Evolutionary conservation across 306 rosid species (phyloP).

Genomic region (Sphenostylis stenocarpa): DNA sequence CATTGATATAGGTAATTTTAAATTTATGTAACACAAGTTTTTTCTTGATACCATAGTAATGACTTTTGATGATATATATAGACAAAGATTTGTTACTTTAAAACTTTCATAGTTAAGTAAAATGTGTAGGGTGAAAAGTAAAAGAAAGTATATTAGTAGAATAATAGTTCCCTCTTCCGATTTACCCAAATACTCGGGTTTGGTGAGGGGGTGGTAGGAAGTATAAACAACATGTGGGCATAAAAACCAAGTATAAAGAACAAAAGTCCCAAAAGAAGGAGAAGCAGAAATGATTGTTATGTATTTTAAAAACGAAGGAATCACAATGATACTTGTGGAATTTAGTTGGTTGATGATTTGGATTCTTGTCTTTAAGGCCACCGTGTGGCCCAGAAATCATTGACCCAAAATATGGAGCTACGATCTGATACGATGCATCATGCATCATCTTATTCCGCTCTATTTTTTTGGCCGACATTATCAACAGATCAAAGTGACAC

Average conservation of each 20-base stretch:
- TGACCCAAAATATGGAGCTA: slow-evolving; percentile 10
- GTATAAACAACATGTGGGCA: neutral
- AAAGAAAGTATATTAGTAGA: neutral
- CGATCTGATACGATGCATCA: neutral
- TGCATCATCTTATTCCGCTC: neutral
- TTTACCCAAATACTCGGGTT: neutral
- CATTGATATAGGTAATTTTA: neutral
- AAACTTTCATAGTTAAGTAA: neutral
- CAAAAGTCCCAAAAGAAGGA: neutral
- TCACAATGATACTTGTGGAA: neutral
- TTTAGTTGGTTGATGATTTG: slow-evolving; percentile 26
- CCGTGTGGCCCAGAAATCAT: slow-evolving; percentile 32
- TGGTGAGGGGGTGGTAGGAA: neutral
- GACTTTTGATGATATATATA: too few species aligned
- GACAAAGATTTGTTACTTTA: neutral
- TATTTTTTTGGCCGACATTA: slow-evolving; percentile 15
- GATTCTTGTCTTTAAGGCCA: slow-evolving; percentile 20
- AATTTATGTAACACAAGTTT: neutral
- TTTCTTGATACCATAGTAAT: neutral
- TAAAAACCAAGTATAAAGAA: neutral
- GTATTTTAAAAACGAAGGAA: neutral
- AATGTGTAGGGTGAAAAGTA: neutral
- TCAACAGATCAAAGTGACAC: neutral
- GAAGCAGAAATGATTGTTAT: neutral
- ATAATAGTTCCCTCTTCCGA: neutral